Percentiles rank a stretch among this genome's conserved stretches.
Evolutionary conservation across 495 filamentous ascomycete genomes (phyloP).

Genomic region (Neurospora cerealis): DNA sequence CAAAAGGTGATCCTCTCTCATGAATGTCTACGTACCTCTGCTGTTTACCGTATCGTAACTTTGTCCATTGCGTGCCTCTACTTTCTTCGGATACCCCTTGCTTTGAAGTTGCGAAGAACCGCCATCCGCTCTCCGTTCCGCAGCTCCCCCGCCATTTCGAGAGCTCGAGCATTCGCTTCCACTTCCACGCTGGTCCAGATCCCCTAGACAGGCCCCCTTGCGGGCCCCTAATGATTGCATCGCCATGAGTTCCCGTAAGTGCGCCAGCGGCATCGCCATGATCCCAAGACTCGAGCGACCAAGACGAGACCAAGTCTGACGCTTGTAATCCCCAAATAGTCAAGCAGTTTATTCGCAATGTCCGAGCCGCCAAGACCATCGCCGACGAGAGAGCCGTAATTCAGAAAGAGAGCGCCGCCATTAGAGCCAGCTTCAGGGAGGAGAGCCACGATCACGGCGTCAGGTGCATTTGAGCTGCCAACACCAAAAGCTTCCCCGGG

Average conservation of each 20-base stretch:
- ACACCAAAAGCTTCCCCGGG: neutral
- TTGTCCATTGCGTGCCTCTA: neutral
- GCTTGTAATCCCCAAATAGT: constrained; percentile 42
- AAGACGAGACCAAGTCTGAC: neutral
- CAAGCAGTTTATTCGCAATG: constrained; percentile 99
- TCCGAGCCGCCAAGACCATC: constrained; percentile 95
- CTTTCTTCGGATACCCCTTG: neutral
- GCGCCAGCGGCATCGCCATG: neutral
- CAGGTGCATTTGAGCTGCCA: constrained; percentile 44
- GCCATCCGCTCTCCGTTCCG: neutral
- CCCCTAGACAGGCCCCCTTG: constrained; percentile 27
- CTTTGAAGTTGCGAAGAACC: neutral
- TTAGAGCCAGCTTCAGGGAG: constrained; percentile 92
- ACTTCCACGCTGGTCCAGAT: constrained; percentile 24
- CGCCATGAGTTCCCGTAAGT: constrained; percentile 40
- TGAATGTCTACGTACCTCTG: neutral
- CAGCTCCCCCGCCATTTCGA: neutral
- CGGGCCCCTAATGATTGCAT: constrained; percentile 24
- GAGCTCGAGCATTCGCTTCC: neutral
- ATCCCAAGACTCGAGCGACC: neutral
- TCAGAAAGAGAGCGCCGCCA: constrained; percentile 96
- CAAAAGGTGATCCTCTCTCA: neutral
- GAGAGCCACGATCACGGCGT: constrained; percentile 86
- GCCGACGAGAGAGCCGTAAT: constrained; percentile 97
- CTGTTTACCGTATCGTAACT: neutral